Evolutionary conservation across 139 green algal genomes (phyloP).

Genomic region (Chlamydomonas asymmetrica): DNA sequence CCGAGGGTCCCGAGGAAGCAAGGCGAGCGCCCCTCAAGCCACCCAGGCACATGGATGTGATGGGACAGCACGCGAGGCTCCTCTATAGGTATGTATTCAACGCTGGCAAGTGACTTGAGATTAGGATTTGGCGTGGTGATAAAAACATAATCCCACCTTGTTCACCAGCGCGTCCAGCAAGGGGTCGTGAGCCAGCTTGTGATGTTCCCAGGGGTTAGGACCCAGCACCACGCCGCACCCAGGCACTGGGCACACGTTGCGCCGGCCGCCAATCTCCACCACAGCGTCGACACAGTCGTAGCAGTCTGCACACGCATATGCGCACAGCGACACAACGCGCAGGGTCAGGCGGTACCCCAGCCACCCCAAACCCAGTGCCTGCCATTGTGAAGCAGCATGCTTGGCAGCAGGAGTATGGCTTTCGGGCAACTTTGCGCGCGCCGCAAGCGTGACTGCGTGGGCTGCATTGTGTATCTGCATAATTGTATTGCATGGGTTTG

Average conservation of each 20-base stretch:
- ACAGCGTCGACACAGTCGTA: slow-evolving; percentile 43
- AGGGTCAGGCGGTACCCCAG: no score
- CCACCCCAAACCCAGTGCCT: no score
- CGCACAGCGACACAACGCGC: background rate
- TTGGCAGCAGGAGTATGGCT: background rate
- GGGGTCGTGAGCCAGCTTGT: slow-evolving; percentile 42
- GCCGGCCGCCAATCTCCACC: slow-evolving; percentile 36
- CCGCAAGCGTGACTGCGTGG: no score
- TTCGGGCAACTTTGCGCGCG: background rate
- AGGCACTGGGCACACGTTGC: slow-evolving; percentile 38
- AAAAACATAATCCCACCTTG: slow-evolving; percentile 17
- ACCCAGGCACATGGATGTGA: background rate
- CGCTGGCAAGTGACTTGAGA: background rate
- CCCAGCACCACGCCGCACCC: slow-evolving; percentile 41
- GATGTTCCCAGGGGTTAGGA: slow-evolving; percentile 43
- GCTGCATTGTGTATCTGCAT: no score
- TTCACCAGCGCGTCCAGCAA: slow-evolving; percentile 34
- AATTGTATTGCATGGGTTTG: no score
- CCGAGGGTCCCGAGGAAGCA: no score
- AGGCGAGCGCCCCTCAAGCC: no score
- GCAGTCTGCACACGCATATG: slow-evolving; percentile 43
- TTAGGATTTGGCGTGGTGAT: background rate
- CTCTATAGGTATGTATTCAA: background rate
- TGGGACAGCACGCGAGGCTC: background rate
- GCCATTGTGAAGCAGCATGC: background rate